These are phyloP conservation scores for Candida maltosa DNA, from an alignment of 805 yeast genomes.

Conservation along the genomic window DNA sequence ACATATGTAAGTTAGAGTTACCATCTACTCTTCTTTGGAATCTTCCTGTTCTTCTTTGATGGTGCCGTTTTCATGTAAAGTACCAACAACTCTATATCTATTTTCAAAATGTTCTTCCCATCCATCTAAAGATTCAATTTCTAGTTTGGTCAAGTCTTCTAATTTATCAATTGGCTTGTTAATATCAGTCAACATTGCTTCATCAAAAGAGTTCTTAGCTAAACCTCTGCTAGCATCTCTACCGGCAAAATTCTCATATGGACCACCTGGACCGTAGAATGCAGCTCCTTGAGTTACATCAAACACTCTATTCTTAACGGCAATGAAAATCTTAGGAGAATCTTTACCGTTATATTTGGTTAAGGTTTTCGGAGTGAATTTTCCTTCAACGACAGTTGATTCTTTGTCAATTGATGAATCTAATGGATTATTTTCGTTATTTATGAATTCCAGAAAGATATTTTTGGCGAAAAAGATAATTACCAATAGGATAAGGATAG, in stretches of 20 bases:
- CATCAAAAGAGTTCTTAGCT: conserved; percentile 83
- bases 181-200: conserved; percentile 57
- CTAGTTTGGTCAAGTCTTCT: conserved; percentile 55
- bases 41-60: background rate
- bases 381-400: conserved; percentile 35
- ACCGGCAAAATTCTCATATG: conserved; percentile 92
- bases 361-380: conserved; percentile 73
- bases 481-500: conserved; percentile 28
- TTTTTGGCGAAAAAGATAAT: conserved; percentile 29
- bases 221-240: conserved; percentile 93
- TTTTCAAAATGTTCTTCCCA: conserved; percentile 83
- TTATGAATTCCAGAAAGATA: conserved; percentile 20
- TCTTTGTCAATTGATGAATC: conserved; percentile 12
- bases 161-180: conserved; percentile 78
- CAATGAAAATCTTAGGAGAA: conserved; percentile 76
- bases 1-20: too few species aligned
- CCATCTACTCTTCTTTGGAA: too few species aligned
- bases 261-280: conserved; percentile 95
- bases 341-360: conserved; percentile 78
- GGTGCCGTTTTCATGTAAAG: conserved; percentile 30
- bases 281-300: conserved; percentile 78
- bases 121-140: conserved; percentile 64
- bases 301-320: conserved; percentile 80
- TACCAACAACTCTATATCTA: conserved; percentile 82
- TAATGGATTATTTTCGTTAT: conserved; percentile 25